These are phyloP conservation scores for Ceratocystis colombiana DNA, from an alignment of 2,329 filamentous ascomycete genomes.

Conservation along the genomic window DNA sequence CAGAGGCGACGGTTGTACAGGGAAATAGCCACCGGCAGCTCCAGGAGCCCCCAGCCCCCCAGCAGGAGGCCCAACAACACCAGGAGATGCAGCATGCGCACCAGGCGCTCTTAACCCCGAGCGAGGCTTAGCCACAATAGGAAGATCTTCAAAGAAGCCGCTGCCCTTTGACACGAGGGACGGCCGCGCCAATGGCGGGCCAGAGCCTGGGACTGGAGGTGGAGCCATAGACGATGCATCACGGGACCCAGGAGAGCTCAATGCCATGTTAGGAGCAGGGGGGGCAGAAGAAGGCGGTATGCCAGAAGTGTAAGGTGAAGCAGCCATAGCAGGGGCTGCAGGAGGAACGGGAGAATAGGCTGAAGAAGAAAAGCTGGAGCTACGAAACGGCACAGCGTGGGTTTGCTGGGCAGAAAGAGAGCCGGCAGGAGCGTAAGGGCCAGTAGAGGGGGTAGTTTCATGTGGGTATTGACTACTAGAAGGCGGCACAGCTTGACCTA, in stretches of 20 bases:
- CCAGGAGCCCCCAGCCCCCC: slow-evolving; percentile 28
- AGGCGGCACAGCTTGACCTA: slow-evolving; percentile 27
- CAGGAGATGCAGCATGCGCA: slow-evolving; percentile 37
- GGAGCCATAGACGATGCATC: slow-evolving; percentile 15
- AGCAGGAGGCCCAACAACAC: slow-evolving; percentile 18
- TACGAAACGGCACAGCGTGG: slow-evolving; percentile 48
- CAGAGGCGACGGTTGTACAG: slow-evolving; percentile 28
- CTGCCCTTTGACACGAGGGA: slow-evolving; percentile 35
- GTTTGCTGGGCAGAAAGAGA: slow-evolving; percentile 33
- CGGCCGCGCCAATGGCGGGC: slow-evolving; percentile 31
- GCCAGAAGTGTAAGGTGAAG: slow-evolving; percentile 26
- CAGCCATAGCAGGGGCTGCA: slow-evolving; percentile 19
- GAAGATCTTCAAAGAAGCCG: slow-evolving; percentile 71
- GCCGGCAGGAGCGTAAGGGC: slow-evolving; percentile 6
- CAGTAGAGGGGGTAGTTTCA: slow-evolving; percentile 30
- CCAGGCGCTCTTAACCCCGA: slow-evolving; percentile 46
- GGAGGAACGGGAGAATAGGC: slow-evolving; percentile 28
- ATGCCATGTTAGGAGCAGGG: background rate
- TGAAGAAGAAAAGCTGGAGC: slow-evolving; percentile 45
- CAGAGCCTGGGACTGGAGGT: slow-evolving; percentile 28
- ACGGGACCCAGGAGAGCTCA: slow-evolving; percentile 28
- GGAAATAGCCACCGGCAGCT: slow-evolving; percentile 22
- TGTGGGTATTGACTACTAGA: slow-evolving; percentile 8
- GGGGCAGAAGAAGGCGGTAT: background rate
- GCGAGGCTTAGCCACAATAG: slow-evolving; percentile 51